These are phyloP conservation scores for Picochlorum costavermella DNA, from an alignment of 139 green algal species.

Conservation along the genomic window DNA sequence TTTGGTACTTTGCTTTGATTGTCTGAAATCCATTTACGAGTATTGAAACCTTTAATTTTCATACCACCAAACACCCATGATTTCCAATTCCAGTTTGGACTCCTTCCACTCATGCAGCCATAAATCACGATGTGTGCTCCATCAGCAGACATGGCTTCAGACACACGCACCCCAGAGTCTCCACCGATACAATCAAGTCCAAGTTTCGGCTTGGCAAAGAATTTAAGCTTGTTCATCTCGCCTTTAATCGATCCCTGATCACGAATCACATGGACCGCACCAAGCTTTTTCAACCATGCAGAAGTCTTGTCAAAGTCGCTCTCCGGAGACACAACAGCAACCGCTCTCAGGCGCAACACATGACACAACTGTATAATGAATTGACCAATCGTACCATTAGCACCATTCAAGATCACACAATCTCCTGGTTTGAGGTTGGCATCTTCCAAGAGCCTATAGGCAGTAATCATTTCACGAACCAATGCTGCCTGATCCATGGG, in stretches of 20 bases:
- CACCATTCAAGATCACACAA: conserved; percentile 79
- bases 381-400: conserved; percentile 70
- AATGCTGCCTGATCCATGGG: conserved; percentile 56
- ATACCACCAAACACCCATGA: conserved; percentile 58
- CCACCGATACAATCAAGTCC: conserved; percentile 76
- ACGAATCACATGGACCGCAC: conserved; percentile 57
- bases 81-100: conserved; percentile 59
- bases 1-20: conserved; percentile 44
- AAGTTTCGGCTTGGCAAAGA: conserved; percentile 74
- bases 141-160: conserved; percentile 55
- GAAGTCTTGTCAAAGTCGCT: conserved; percentile 27
- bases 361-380: conserved; percentile 72
- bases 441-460: conserved; percentile 79
- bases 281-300: conserved; percentile 50
- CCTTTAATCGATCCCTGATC: conserved; percentile 56
- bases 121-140: conserved; percentile 64
- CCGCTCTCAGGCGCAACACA: conserved; percentile 62
- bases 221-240: conserved; percentile 61
- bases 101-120: conserved; percentile 60
- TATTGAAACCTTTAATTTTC: conserved; percentile 35
- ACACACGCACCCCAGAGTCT: conserved; percentile 44
- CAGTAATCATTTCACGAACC: conserved; percentile 64
- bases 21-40: conserved; percentile 43
- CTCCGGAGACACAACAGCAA: conserved; percentile 34
- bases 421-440: conserved; percentile 71